Percentiles rank a stretch among this genome's conserved stretches.
phyloP scores from a whole-genome alignment of 2,329 filamentous ascomycete genomes.

The Dissoconium aciculare region DNA sequence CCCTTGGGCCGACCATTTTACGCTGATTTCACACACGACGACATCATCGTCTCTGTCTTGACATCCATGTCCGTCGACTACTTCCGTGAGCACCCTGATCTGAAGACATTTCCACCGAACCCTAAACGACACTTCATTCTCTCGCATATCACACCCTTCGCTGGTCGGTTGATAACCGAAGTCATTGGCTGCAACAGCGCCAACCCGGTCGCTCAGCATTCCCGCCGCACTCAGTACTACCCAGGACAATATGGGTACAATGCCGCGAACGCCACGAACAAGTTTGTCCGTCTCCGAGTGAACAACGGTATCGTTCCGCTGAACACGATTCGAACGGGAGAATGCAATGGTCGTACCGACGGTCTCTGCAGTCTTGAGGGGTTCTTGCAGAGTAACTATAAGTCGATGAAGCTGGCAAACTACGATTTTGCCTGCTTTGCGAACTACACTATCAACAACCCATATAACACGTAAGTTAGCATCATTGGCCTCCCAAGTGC shows the following conservation, averaged over 20 bases:
- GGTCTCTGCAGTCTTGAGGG: conserved; percentile 31
- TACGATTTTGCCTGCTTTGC: conserved; percentile 36
- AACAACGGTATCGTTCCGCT: conserved; percentile 37
- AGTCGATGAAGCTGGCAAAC: conserved; percentile 28
- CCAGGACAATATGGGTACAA: conserved; percentile 34
- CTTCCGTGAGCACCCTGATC: conserved; percentile 33
- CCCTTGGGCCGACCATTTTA: conserved; percentile 37
- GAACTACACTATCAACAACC: conserved; percentile 31
- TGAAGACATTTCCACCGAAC: conserved; percentile 30
- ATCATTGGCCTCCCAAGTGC: not conserved
- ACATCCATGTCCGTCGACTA: conserved; percentile 41
- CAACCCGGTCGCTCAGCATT: conserved; percentile 27
- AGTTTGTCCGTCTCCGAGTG: conserved; percentile 36
- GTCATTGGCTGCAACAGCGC: conserved; percentile 36
- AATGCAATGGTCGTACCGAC: conserved; percentile 30
- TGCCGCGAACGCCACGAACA: conserved; percentile 27
- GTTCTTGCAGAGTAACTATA: conserved; percentile 30
- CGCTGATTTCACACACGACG: conserved; percentile 40
- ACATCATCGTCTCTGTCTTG: conserved; percentile 37
- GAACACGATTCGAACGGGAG: conserved; percentile 33
- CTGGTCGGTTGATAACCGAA: conserved; percentile 40
- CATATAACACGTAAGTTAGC: conserved; percentile 25
- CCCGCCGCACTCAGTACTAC: conserved; percentile 29
- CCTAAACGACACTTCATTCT: conserved; percentile 35
- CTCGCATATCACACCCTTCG: conserved; percentile 40